Evolutionary conservation across 2,329 filamentous ascomycete genomes (phyloP).

Genomic region (Talaromyces atroroseus): DNA sequence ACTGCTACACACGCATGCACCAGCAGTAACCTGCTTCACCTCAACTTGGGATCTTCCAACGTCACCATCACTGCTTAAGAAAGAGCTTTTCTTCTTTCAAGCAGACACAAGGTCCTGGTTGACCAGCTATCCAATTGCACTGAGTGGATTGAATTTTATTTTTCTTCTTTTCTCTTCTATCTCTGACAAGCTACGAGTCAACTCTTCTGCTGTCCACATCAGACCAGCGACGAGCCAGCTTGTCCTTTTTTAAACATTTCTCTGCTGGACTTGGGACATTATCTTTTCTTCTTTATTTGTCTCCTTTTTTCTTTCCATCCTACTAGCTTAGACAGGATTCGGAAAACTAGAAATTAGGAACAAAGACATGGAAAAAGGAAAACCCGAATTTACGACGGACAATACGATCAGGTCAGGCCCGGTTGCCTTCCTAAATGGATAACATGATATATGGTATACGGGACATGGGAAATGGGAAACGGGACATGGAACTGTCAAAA

Average conservation of each 20-base stretch:
- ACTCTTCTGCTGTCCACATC: not conserved
- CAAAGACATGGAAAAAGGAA: not conserved
- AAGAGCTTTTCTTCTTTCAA: not conserved
- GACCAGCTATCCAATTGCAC: not conserved
- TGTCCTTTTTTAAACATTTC: not conserved
- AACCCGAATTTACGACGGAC: not conserved
- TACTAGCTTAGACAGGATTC: not conserved
- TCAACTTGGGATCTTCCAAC: slow-evolving; percentile 27
- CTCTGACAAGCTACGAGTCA: slow-evolving; percentile 5
- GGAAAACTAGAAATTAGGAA: not conserved
- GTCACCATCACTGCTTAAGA: not conserved
- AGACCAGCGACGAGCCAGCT: slow-evolving; percentile 4
- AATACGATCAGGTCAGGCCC: not conserved
- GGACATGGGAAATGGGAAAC: not conserved
- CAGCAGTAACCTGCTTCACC: slow-evolving; percentile 26
- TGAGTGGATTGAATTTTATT: not conserved
- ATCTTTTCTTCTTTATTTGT: not conserved
- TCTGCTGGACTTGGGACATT: not conserved
- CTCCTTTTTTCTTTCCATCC: not conserved
- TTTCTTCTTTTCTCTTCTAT: not conserved
- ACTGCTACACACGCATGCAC: slow-evolving; percentile 39
- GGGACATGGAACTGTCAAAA: not conserved
- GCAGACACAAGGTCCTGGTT: not conserved
- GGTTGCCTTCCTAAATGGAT: slow-evolving; percentile 3
- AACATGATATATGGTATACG: not conserved